These are phyloP conservation scores for Amborella trichopoda DNA, from an alignment of 164 flowering plant species.

Conservation along the genomic window DNA sequence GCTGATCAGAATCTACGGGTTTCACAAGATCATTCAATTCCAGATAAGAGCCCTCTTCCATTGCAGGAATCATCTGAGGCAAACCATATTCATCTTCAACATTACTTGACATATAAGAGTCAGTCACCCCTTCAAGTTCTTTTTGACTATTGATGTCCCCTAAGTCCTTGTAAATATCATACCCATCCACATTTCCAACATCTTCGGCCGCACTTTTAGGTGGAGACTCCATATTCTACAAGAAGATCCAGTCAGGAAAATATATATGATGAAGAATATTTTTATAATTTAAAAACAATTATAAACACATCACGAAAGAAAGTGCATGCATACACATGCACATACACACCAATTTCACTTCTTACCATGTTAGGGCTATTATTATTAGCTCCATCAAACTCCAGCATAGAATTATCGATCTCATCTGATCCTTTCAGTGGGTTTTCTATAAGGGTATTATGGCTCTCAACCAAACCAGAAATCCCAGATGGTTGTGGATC, in stretches of 20 bases:
- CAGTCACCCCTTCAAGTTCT: not conserved
- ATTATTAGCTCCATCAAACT: not conserved
- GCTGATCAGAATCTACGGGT: not conserved
- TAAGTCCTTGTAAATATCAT: slow-evolving; percentile 20
- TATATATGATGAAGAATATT: no score
- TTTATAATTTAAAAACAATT: no score
- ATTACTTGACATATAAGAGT: not conserved
- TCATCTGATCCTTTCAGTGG: no score
- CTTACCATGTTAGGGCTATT: not conserved
- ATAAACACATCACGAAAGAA: no score
- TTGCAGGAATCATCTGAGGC: not conserved
- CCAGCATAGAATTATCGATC: slow-evolving; percentile 1
- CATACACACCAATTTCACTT: no score
- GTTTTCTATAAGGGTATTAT: not conserved
- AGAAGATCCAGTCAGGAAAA: no score
- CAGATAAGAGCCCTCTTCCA: slow-evolving; percentile 1
- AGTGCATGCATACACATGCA: no score
- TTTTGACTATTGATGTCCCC: slow-evolving; percentile 13
- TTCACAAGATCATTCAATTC: not conserved
- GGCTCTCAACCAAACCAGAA: not conserved
- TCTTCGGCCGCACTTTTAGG: no score
- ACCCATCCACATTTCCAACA: no score
- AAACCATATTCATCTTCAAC: not conserved
- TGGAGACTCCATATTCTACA: no score
- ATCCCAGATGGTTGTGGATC: slow-evolving; percentile 6